These are phyloP conservation scores for Peterozyma xylosa DNA, from an alignment of 805 yeast species.

Conservation along the genomic window DNA sequence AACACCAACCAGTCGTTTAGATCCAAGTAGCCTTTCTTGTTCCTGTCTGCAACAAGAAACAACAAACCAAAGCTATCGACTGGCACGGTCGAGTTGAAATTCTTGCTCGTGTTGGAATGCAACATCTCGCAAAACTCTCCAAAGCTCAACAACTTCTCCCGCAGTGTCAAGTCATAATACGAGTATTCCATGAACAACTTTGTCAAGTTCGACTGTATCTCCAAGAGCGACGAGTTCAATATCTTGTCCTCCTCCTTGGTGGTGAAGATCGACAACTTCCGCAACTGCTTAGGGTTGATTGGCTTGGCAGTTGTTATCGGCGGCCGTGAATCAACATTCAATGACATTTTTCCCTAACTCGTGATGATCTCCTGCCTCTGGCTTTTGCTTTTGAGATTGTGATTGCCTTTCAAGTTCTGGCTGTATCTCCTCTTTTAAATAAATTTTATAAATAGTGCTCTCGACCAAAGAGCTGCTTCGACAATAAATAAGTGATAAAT, in stretches of 20 bases:
- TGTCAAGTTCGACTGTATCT: conserved; percentile 6
- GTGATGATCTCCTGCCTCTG: too few relatives aligned
- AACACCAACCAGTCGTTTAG: conserved; percentile 70
- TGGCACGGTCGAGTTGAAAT: too few relatives aligned
- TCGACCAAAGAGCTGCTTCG: too few relatives aligned
- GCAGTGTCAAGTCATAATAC: neutral
- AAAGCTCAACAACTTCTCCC: conserved; percentile 2
- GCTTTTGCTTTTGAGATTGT: too few relatives aligned
- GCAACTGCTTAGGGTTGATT: conserved; percentile 3
- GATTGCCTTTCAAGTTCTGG: too few relatives aligned
- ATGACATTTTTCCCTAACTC: too few relatives aligned
- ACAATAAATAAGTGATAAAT: too few relatives aligned
- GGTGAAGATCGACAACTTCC: conserved; percentile 7
- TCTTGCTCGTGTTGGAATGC: too few relatives aligned
- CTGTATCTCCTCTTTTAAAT: too few relatives aligned
- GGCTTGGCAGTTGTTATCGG: conserved; percentile 3
- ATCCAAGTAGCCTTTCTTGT: conserved; percentile 58
- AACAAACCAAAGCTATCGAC: conserved; percentile 45
- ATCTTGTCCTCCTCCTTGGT: conserved; percentile 9
- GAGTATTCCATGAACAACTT: conserved; percentile 7
- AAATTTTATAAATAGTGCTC: too few relatives aligned
- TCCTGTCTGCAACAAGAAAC: conserved; percentile 73
- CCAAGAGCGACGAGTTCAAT: conserved; percentile 1
- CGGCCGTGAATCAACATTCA: too few relatives aligned
- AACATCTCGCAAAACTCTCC: neutral